Percentiles rank a stretch among this genome's conserved stretches.
phyloP scores from a whole-genome alignment of 371 early-diverging fungal genomes.

The Mucor velutinosus region DNA sequence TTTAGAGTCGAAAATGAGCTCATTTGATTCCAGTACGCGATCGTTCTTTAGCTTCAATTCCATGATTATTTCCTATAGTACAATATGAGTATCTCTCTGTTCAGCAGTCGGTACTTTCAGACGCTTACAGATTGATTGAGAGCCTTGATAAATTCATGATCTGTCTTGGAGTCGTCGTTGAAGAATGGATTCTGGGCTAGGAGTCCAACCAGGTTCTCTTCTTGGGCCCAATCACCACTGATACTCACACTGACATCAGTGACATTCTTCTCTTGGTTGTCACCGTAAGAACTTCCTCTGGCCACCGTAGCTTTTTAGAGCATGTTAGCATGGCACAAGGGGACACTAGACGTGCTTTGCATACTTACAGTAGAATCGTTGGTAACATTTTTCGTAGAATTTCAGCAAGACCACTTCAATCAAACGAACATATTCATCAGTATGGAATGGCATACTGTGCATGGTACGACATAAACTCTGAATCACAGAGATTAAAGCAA shows the following conservation, averaged over 20 bases:
- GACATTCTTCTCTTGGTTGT: slow-evolving; percentile 35
- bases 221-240: slow-evolving; percentile 85
- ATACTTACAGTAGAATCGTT: slow-evolving; percentile 67
- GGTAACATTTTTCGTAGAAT: slow-evolving; percentile 78
- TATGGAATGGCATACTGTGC: slow-evolving; percentile 74
- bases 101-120: no score
- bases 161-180: slow-evolving; percentile 45
- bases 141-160: slow-evolving; percentile 39
- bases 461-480: slow-evolving; percentile 74
- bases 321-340: not conserved
- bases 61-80: slow-evolving; percentile 72
- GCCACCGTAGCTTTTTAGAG: slow-evolving; percentile 52
- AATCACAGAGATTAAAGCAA: slow-evolving; percentile 62
- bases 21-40: slow-evolving; percentile 73
- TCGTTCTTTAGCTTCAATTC: slow-evolving; percentile 83
- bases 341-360: not conserved
- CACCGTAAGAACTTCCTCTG: slow-evolving; percentile 46
- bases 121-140: slow-evolving; percentile 46
- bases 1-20: slow-evolving; percentile 84
- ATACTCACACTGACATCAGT: slow-evolving; percentile 45
- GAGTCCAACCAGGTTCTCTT: slow-evolving; percentile 68
- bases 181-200: slow-evolving; percentile 67
- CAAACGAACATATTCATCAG: slow-evolving; percentile 79
- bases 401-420: slow-evolving; percentile 72
- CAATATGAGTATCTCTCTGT: not conserved